Base-by-base conservation (phyloP, 805 yeast species). In the Candida pini region DNA sequence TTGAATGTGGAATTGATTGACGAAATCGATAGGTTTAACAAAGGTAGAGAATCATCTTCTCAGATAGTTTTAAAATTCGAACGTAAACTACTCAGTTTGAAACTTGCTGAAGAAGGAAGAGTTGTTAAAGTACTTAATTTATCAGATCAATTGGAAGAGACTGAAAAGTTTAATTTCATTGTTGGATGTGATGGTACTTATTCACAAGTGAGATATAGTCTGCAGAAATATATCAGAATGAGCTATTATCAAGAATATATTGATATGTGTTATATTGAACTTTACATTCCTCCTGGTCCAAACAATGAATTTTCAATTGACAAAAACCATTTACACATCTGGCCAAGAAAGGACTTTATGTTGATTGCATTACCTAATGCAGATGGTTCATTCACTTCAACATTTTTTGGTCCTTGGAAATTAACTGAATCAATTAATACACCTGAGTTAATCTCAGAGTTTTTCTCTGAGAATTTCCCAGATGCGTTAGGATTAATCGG, bases 291-390 rank as follows among this genome's bases (percentile, higher is more conserved):
- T 8, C 71, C 86, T 0, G 64, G 66, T 4, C 51, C 59, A 3
- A 48, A 51, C 4, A 58, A 43, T 25, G 50, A 63, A 16, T 83
- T 77, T 48, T 60, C 64, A 13, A 63, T 83, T 16, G 75, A 78
- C 44, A 79, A 88, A 6, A 77, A 85, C 58, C 87, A 85, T 54
- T 67, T 89, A 33, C 97, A 89, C 51, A 85, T 89, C 30, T 89
- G 97, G 97, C 97, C 97, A 4, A 66, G 96, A 30, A 74, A 78
- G 39, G 69, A 83, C 35, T 85, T 67, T 54, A 89, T 89, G 97
- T 69, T 89, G 46, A 89, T 89, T 49, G 96, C 96, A 1, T 67
- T 89, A 39, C 84, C 97, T 8, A 89, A 89, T 47, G 57, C 62
- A 17, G 95, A 85, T 54, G 92, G 90, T 0, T 79, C 95, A 5